Conservation (phyloP, 1,139 yeast species). For the Hanseniaspora gamundiae region DNA sequence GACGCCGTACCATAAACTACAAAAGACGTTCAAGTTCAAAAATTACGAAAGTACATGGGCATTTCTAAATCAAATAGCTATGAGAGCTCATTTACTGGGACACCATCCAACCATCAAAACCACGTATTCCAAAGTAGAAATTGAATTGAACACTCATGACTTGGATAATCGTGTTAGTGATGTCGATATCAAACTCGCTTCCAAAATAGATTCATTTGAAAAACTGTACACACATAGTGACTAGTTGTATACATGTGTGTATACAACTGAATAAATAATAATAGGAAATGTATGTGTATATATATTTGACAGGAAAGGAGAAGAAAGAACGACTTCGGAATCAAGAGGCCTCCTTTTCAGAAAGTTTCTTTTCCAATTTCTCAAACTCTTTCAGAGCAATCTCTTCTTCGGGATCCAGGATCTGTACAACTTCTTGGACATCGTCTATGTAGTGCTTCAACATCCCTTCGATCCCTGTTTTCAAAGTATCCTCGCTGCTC, state of each 20-base stretch:
- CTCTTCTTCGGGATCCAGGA: conserved; percentile 34
- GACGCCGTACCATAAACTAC: conserved; percentile 10
- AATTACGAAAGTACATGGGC: conserved; percentile 53
- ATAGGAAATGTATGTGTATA: neutral
- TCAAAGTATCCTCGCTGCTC: conserved; percentile 61
- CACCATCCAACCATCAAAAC: conserved; percentile 69
- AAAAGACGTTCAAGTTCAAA: conserved; percentile 31
- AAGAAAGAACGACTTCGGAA: conserved; percentile 27
- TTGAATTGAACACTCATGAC: conserved; percentile 62
- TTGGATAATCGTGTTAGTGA: conserved; percentile 36
- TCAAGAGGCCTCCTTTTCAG: conserved; percentile 22
- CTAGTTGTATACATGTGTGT: neutral
- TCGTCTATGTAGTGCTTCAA: conserved; percentile 71
- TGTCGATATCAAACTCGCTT: conserved; percentile 51
- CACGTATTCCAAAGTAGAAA: conserved; percentile 46
- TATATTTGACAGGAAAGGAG: neutral
- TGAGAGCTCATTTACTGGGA: conserved; percentile 44
- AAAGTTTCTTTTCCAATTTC: conserved; percentile 21
- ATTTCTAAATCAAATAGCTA: conserved; percentile 50
- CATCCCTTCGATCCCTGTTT: conserved; percentile 75
- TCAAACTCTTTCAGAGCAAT: conserved; percentile 25
- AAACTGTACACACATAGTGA: neutral
- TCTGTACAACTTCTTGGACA: conserved; percentile 54
- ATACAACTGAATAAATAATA: neutral
- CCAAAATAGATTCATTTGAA: conserved; percentile 28